Conservation (phyloP, 768 basidiomycete species). For the Chalciporus piperatus region DNA sequence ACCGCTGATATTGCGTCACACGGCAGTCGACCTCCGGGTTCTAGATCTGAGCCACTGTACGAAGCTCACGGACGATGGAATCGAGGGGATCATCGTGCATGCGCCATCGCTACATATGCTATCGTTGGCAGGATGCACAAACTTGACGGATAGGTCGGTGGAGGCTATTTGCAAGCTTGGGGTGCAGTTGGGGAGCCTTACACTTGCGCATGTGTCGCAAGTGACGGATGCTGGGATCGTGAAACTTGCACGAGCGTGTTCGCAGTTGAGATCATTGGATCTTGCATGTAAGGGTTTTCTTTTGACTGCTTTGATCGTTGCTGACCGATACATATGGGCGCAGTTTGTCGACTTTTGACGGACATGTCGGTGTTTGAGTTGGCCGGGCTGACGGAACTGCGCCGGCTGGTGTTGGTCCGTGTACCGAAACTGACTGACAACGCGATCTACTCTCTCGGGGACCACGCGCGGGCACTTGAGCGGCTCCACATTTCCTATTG, state of each 20-base stretch:
- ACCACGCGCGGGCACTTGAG: constrained; percentile 67
- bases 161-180: constrained; percentile 69
- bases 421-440: constrained; percentile 83
- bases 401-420: constrained; percentile 76
- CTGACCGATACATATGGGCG: constrained; percentile 17
- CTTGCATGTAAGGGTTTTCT: constrained; percentile 66
- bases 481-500: constrained; percentile 87
- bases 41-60: constrained; percentile 76
- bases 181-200: constrained; percentile 72
- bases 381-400: constrained; percentile 63
- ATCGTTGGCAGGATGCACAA: constrained; percentile 72
- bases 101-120: constrained; percentile 76
- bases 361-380: constrained; percentile 85
- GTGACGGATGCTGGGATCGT: constrained; percentile 80
- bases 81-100: constrained; percentile 72
- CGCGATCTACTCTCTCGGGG: constrained; percentile 73
- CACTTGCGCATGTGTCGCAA: constrained; percentile 73
- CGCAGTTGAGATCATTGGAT: constrained; percentile 76
- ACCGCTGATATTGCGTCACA: constrained; percentile 59
- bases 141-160: constrained; percentile 70
- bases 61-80: constrained; percentile 67
- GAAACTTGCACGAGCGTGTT: constrained; percentile 65
- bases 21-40: constrained; percentile 70
- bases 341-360: constrained; percentile 80
- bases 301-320: constrained; percentile 3